Evolutionary conservation across 495 filamentous ascomycete genomes (phyloP).

Genomic region (Corynascus novoguineensis): DNA sequence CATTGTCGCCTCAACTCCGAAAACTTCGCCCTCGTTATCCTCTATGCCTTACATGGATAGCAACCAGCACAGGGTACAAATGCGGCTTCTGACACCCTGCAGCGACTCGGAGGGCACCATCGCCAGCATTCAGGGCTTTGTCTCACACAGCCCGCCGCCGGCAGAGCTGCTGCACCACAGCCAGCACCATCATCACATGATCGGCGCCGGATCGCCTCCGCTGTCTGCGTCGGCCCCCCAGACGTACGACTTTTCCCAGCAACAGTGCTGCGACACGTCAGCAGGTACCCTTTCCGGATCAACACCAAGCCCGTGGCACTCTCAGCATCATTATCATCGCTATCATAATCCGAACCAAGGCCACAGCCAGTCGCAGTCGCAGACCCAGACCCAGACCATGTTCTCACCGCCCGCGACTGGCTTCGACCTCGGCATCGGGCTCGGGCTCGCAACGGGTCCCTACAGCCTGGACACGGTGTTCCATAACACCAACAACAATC

Average conservation of each 20-base stretch:
- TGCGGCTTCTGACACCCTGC: constrained; percentile 40
- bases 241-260: constrained; percentile 7
- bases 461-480: constrained; percentile 1
- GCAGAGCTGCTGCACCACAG: constrained; percentile 26
- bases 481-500: constrained; percentile 9
- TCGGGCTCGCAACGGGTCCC: constrained; percentile 7
- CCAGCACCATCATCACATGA: constrained; percentile 22
- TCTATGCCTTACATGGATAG: constrained; percentile 18
- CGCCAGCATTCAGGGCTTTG: constrained; percentile 21
- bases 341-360: too few species aligned
- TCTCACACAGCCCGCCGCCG: constrained; percentile 24
- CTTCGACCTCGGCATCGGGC: background rate
- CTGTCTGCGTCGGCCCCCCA: background rate
- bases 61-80: constrained; percentile 19
- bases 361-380: background rate
- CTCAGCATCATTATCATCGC: background rate
- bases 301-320: constrained; percentile 3
- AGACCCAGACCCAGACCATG: background rate
- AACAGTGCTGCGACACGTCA: background rate
- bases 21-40: constrained; percentile 15
- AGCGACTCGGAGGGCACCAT: constrained; percentile 37
- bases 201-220: constrained; percentile 18
- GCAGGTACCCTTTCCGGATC: background rate
- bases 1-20: constrained; percentile 8
- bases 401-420: background rate